Evolutionary conservation across 495 filamentous ascomycete genomes (phyloP).

Genomic region (Collariella sp.): DNA sequence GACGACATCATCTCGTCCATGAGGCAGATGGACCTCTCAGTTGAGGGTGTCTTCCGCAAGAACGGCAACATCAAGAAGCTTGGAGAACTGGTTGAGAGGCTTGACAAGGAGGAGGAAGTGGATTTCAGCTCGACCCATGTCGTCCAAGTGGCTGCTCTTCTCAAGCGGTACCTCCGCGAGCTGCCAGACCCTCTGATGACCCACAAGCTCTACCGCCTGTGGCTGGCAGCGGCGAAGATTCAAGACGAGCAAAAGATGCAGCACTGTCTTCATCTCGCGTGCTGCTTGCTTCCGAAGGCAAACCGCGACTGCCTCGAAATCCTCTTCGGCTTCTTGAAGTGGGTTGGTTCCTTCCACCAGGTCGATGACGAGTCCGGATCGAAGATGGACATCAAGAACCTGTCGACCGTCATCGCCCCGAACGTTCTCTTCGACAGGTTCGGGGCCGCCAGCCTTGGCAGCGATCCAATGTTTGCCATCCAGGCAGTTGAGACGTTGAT

Average conservation of each 20-base stretch:
- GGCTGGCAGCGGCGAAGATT: slow-evolving; percentile 86
- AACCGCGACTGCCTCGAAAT: slow-evolving; percentile 95
- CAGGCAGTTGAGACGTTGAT: slow-evolving; percentile 86
- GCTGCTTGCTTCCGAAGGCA: slow-evolving; percentile 85
- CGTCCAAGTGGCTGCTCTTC: slow-evolving; percentile 85
- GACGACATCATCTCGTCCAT: slow-evolving; percentile 90
- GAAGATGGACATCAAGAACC: slow-evolving; percentile 98
- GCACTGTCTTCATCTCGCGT: slow-evolving; percentile 81
- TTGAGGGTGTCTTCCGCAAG: slow-evolving; percentile 98
- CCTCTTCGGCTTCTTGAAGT: slow-evolving; percentile 92
- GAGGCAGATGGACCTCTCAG: slow-evolving; percentile 97
- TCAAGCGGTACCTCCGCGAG: slow-evolving; percentile 93
- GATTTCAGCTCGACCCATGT: slow-evolving; percentile 77
- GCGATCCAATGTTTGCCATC: slow-evolving; percentile 81
- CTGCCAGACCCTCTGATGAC: slow-evolving; percentile 93
- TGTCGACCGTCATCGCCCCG: slow-evolving; percentile 95
- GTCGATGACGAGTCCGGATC: slow-evolving; percentile 87
- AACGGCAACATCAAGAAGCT: slow-evolving; percentile 94
- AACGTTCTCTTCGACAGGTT: slow-evolving; percentile 79
- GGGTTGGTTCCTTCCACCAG: slow-evolving; percentile 94
- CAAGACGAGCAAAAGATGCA: slow-evolving; percentile 71
- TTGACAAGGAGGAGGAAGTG: slow-evolving; percentile 74
- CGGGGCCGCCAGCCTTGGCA: slow-evolving; percentile 57
- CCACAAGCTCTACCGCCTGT: slow-evolving; percentile 86
- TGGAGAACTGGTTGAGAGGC: slow-evolving; percentile 69